Percentiles rank a stretch among this genome's conserved stretches.
phyloP scores from a whole-genome alignment of 352 stramenopile species.

The Paralagenidium karlingii region DNA sequence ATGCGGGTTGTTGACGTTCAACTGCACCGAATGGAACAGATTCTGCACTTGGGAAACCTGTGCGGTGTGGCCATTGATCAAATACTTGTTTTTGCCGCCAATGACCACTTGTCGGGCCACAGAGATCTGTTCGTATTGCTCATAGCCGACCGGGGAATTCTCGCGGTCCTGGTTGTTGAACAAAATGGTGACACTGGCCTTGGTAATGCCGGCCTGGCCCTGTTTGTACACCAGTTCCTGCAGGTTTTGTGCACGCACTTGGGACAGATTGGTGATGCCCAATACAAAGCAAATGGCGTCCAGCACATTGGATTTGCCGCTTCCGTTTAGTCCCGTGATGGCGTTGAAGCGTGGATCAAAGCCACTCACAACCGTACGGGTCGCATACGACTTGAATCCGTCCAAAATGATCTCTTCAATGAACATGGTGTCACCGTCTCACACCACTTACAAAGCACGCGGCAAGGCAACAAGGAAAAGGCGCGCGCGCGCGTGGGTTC shows the following conservation, averaged over 20 bases:
- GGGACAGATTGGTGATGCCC: constrained; percentile 97
- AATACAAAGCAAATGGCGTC: constrained; percentile 99
- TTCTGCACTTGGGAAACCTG: constrained; percentile 98
- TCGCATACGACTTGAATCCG: constrained; percentile 99
- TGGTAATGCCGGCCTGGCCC: constrained; percentile 98
- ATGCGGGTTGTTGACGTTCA: constrained; percentile 99
- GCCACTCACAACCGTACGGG: constrained; percentile 95
- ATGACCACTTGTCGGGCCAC: constrained; percentile 98
- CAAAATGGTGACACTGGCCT: constrained; percentile 97
- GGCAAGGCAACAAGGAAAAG: no score
- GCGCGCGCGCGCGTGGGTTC: no score
- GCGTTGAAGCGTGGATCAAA: constrained; percentile 99
- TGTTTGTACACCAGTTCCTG: constrained; percentile 99
- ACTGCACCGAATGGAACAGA: constrained; percentile 99
- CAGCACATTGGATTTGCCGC: constrained; percentile 99
- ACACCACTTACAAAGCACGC: no score
- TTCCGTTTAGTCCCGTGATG: constrained; percentile 99
- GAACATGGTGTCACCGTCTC: no score
- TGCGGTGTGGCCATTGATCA: constrained; percentile 97
- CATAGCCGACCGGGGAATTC: constrained; percentile 92
- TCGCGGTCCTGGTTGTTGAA: constrained; percentile 97
- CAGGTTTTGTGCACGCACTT: constrained; percentile 97
- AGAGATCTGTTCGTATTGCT: constrained; percentile 97
- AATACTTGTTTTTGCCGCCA: constrained; percentile 98
- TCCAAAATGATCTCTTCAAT: constrained; percentile 99